These are phyloP conservation scores for Penicillium sp. DNA, from an alignment of 2,329 filamentous ascomycete genomes.

Conservation along the genomic window DNA sequence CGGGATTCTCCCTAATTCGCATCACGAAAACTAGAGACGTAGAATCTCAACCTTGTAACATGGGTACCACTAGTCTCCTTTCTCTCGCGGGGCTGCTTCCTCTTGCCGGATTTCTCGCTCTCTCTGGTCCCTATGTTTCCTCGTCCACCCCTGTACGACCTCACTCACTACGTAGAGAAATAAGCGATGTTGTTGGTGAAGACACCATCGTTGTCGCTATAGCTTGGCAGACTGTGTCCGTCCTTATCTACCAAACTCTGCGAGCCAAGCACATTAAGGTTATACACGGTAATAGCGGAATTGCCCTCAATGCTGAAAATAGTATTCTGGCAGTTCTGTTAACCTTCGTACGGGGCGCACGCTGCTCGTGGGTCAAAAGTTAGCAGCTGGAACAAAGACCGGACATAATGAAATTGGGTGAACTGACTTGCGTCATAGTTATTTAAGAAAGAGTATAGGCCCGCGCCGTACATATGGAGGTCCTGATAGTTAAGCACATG, in stretches of 20 bases:
- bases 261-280: background rate
- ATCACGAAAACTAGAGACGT: too few relatives aligned
- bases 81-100: too few relatives aligned
- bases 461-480: background rate
- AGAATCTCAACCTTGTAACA: too few relatives aligned
- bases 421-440: background rate
- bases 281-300: background rate
- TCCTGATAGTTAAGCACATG: background rate
- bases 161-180: background rate
- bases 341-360: background rate
- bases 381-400: background rate
- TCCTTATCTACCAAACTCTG: background rate
- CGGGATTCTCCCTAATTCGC: too few relatives aligned
- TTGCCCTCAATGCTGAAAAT: background rate
- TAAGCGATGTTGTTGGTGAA: background rate
- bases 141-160: background rate
- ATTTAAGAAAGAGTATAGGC: background rate
- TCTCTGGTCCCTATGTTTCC: background rate
- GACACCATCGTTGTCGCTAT: background rate
- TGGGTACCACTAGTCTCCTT: too few relatives aligned
- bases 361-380: background rate
- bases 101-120: too few relatives aligned
- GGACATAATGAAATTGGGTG: background rate
- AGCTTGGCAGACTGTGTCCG: background rate
- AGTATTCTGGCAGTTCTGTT: background rate